These are phyloP conservation scores for Penicillium decumbens DNA, from an alignment of 2,329 filamentous ascomycete species.

Conservation along the genomic window DNA sequence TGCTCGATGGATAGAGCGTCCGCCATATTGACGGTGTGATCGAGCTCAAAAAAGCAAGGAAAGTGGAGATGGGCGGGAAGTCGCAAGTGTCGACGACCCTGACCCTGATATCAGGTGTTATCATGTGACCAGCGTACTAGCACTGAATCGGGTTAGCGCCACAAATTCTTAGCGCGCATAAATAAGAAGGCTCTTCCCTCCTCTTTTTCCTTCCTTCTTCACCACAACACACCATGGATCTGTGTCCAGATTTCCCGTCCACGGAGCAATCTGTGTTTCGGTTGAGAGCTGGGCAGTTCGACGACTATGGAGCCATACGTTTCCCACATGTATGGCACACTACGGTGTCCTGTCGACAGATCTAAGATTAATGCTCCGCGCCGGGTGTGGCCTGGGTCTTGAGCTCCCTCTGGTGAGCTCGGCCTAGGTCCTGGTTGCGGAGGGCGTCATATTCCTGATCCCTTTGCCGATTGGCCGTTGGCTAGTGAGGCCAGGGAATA, in stretches of 20 bases:
- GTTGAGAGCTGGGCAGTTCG: conserved; percentile 84
- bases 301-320: conserved; percentile 76
- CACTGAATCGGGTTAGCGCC: conserved; percentile 22
- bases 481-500: conserved; percentile 83
- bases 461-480: conserved; percentile 81
- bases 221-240: conserved; percentile 58
- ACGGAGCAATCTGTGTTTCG: conserved; percentile 52
- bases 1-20: conserved; percentile 75
- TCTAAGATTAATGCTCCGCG: conserved; percentile 69
- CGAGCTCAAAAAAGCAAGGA: background rate
- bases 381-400: conserved; percentile 52
- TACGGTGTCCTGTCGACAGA: conserved; percentile 88
- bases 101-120: conserved; percentile 7
- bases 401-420: conserved; percentile 69
- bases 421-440: conserved; percentile 51
- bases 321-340: conserved; percentile 57
- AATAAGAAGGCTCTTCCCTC: conserved; percentile 34
- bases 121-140: conserved; percentile 16
- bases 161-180: conserved; percentile 19
- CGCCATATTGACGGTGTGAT: conserved; percentile 37
- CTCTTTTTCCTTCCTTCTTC: conserved; percentile 40
- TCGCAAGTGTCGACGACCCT: background rate
- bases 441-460: conserved; percentile 83
- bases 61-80: background rate
- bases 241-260: conserved; percentile 79